Evolutionary conservation across 306 rosid species (phyloP), one percentile per base, ranked within the genome.

Genomic region (Pterocarpus santalinus): DNA sequence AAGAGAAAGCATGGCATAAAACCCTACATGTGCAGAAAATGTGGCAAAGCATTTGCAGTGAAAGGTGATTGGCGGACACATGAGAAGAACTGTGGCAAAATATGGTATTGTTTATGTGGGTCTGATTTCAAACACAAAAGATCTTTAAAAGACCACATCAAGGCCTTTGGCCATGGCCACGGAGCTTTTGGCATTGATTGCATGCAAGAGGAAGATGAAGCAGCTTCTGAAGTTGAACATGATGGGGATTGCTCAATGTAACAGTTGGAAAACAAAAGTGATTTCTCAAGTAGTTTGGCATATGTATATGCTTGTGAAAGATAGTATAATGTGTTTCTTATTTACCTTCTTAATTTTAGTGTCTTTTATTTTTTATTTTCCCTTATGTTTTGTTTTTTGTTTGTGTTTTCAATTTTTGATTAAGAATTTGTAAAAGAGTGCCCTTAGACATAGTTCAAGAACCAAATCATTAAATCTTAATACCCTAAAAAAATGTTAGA

Each of bases 51-150:
- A 3, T 91, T 91, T 11, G 95, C 95, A 0, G 95, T 91, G 10
- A 91, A 86, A 57, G 95, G 95, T 12, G 95, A 91, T 12, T 91
- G 95, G 93, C 63, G 93, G 65, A 91, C 95, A 3, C 91, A 91
- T 33, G 95, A 91, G 87, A 91, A 91, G 78, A 91, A 91, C 57
- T 91, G 95, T 30, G 93, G 95, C 28, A 89, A 80, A 22, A 52
- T 87, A 3, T 89, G 95, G 95, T 89, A 77, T 38, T 91, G 95
- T 33, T 34, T 82, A 13, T 91, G 95, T 81, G 95, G 95, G 2
- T 91, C 95, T 44, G 93, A 91, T 69, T 91, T 91, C 13, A 91
- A 91, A 74, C 95, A 91, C 79, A 91, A 91, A 34, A 81, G 95
- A 72, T 91, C 95, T 30, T 83, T 91, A 1, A 91, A 91, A 55